Percentiles rank a stretch among this genome's conserved stretches.
Evolutionary conservation across 2,329 filamentous ascomycete genomes (phyloP).

Genomic region (Pseudonectria buxi): DNA sequence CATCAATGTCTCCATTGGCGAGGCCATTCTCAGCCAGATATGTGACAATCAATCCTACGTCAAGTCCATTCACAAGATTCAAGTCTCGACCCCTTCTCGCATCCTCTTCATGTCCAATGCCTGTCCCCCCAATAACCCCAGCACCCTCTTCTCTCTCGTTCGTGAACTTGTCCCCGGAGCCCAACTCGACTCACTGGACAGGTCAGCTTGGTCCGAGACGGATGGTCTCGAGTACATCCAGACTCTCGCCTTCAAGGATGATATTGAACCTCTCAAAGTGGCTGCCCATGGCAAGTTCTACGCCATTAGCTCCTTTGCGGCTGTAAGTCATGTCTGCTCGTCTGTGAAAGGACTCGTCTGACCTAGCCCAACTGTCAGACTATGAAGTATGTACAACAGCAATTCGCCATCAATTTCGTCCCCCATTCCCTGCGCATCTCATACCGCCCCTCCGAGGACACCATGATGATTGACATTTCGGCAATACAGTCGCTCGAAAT

Average conservation of each 20-base stretch:
- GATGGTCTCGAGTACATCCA: conserved; percentile 72
- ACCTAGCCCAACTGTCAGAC: conserved; percentile 43
- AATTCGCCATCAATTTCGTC: conserved; percentile 61
- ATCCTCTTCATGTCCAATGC: conserved; percentile 71
- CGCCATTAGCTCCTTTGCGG: conserved; percentile 76
- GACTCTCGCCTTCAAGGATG: conserved; percentile 70
- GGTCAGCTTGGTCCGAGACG: conserved; percentile 77
- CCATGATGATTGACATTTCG: conserved; percentile 91
- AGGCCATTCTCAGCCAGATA: conserved; percentile 82
- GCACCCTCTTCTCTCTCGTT: conserved; percentile 67
- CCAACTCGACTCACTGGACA: conserved; percentile 50
- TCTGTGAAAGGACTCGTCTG: not conserved
- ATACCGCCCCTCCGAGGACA: conserved; percentile 81
- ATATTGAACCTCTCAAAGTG: conserved; percentile 74
- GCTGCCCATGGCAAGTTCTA: conserved; percentile 79
- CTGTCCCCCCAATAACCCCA: conserved; percentile 58
- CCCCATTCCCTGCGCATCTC: conserved; percentile 77
- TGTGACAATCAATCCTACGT: conserved; percentile 90
- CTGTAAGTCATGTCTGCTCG: conserved; percentile 47
- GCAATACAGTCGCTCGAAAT: conserved; percentile 84
- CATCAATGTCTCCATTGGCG: conserved; percentile 77
- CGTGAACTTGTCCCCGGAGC: conserved; percentile 45
- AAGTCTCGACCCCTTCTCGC: conserved; percentile 70
- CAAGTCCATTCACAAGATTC: conserved; percentile 79
- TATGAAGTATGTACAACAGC: conserved; percentile 72